Percentiles rank a stretch among this genome's conserved stretches.
These are phyloP conservation scores for Yamadazyma akitaensis DNA, from an alignment of 805 yeast species.

Conservation along the genomic window DNA sequence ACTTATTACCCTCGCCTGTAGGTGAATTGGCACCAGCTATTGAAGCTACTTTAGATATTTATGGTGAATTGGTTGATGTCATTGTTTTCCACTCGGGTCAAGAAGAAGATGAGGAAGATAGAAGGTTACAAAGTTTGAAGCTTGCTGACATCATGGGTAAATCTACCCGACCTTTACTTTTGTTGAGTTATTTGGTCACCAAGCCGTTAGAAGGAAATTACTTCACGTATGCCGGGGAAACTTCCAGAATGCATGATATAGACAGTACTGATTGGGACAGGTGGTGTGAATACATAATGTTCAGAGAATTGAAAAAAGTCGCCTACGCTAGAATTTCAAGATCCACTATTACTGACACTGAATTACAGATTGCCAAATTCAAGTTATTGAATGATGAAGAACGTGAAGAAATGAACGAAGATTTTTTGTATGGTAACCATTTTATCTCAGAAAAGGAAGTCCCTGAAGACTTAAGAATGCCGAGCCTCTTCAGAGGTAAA, in stretches of 20 bases:
- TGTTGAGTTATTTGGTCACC: conserved; percentile 88
- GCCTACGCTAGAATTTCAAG: conserved; percentile 94
- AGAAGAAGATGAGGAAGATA: conserved; percentile 94
- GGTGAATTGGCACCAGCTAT: conserved; percentile 99
- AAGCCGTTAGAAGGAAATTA: conserved; percentile 86
- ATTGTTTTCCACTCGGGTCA: conserved; percentile 98
- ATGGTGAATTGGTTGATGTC: conserved; percentile 83
- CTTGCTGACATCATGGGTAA: conserved; percentile 78
- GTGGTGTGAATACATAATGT: conserved; percentile 97
- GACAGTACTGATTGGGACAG: conserved; percentile 94
- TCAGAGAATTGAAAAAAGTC: conserved; percentile 77
- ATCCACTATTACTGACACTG: conserved; percentile 94
- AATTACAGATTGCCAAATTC: conserved; percentile 92
- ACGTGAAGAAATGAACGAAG: conserved; percentile 27
- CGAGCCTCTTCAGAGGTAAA: conserved; percentile 73
- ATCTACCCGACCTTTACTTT: conserved; percentile 75
- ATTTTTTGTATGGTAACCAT: conserved; percentile 51
- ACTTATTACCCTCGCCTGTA: conserved; percentile 90
- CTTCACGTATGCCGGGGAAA: conserved; percentile 81
- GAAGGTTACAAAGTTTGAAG: conserved; percentile 78
- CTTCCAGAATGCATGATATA: conserved; percentile 86
- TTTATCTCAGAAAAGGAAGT: conserved; percentile 56
- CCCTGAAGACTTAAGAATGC: conserved; percentile 67
- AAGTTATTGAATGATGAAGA: conserved; percentile 47
- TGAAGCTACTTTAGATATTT: conserved; percentile 90